Evolutionary conservation across 1,139 yeast genomes (phyloP).

Genomic region (Candida glucosophila): DNA sequence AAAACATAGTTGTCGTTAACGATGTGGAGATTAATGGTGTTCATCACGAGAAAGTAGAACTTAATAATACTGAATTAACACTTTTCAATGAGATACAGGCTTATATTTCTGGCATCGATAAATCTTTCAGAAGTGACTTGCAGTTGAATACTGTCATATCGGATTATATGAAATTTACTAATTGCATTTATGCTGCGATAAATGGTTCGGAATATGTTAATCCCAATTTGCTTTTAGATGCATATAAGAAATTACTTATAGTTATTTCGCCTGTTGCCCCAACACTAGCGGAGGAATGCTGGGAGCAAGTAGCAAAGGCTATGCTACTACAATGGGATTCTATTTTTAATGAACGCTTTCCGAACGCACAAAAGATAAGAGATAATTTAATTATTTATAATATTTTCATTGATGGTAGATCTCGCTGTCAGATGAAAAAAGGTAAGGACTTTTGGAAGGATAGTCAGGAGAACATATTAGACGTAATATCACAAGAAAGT

Average conservation of each 20-base stretch:
- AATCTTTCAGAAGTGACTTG: slow-evolving; percentile 49
- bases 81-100: slow-evolving; percentile 52
- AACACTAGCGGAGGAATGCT: slow-evolving; percentile 71
- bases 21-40: slow-evolving; percentile 17
- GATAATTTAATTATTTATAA: slow-evolving; percentile 33
- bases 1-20: slow-evolving; percentile 2
- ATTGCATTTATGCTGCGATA: slow-evolving; percentile 33
- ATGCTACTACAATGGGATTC: slow-evolving; percentile 35
- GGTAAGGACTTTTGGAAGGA: slow-evolving; percentile 20
- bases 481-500: slow-evolving; percentile 7
- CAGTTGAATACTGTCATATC: slow-evolving; percentile 81
- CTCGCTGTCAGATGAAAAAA: slow-evolving; percentile 40
- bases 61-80: slow-evolving; percentile 39
- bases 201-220: slow-evolving; percentile 18
- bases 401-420: slow-evolving; percentile 64
- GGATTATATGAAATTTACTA: slow-evolving; percentile 81
- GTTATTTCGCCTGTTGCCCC: slow-evolving; percentile 75
- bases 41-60: slow-evolving; percentile 8
- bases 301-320: slow-evolving; percentile 43
- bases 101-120: slow-evolving; percentile 42
- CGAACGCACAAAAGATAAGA: slow-evolving; percentile 29
- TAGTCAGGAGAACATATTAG: slow-evolving; percentile 16
- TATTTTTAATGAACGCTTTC: slow-evolving; percentile 49
- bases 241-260: slow-evolving; percentile 45
- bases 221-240: slow-evolving; percentile 24